These are phyloP conservation scores for Suhomyces vadensis DNA, from an alignment of 805 yeast genomes.

Conservation along the genomic window DNA sequence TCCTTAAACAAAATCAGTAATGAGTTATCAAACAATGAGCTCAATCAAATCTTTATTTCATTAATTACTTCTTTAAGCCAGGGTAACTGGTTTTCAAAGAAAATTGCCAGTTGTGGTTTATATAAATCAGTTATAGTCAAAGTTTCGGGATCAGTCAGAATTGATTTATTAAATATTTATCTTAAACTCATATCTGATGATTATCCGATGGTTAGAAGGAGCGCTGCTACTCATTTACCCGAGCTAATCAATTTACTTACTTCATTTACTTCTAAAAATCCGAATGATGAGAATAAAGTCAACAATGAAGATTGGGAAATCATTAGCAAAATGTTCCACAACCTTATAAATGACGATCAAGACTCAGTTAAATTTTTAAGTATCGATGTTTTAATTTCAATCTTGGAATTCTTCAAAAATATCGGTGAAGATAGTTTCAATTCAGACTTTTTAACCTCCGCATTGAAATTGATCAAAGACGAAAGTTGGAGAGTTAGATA, in stretches of 20 bases:
- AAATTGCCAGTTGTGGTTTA: conserved; percentile 89
- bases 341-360: conserved; percentile 79
- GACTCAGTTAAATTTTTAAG: conserved; percentile 92
- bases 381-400: conserved; percentile 83
- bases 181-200: conserved; percentile 80
- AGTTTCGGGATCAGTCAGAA: conserved; percentile 56
- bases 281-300: conserved; percentile 35
- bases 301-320: conserved; percentile 71
- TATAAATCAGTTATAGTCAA: conserved; percentile 67
- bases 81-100: conserved; percentile 93
- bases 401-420: conserved; percentile 65
- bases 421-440: conserved; percentile 59
- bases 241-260: conserved; percentile 58
- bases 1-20: conserved; percentile 72
- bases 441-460: conserved; percentile 60
- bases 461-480: conserved; percentile 75
- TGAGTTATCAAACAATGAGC: conserved; percentile 62
- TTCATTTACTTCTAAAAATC: conserved; percentile 43
- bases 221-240: conserved; percentile 87
- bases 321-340: conserved; percentile 78
- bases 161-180: conserved; percentile 65
- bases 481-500: conserved; percentile 98
- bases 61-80: conserved; percentile 74
- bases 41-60: conserved; percentile 67
- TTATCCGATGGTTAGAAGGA: conserved; percentile 96